Percentiles rank a stretch among this genome's conserved stretches.
phyloP scores from a whole-genome alignment of 495 filamentous ascomycete species.

The Penicillium egyptiacum region DNA sequence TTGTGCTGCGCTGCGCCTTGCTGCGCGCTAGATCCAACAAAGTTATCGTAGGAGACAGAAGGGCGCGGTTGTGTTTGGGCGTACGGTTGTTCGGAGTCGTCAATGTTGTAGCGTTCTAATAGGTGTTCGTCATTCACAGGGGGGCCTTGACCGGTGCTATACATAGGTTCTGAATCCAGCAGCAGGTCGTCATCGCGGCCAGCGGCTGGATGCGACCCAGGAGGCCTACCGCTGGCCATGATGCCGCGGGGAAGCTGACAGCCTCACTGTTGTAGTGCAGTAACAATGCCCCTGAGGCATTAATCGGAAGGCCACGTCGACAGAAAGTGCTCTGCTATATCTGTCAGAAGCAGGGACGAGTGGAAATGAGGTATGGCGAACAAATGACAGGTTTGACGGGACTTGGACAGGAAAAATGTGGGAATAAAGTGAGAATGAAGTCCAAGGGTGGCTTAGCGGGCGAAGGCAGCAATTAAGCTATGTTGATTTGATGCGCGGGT shows the following conservation, averaged over 20 bases:
- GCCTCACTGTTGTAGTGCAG: slow-evolving; percentile 33
- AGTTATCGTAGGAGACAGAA: slow-evolving; percentile 92
- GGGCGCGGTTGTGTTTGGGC: slow-evolving; percentile 61
- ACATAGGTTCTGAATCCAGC: slow-evolving; percentile 66
- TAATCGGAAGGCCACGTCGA: slow-evolving; percentile 27
- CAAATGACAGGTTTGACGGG: slow-evolving; percentile 14
- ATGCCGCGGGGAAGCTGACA: slow-evolving; percentile 44
- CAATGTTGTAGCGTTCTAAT: slow-evolving; percentile 64
- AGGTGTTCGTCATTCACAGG: slow-evolving; percentile 77
- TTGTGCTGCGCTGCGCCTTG: slow-evolving; percentile 39
- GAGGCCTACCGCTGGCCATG: slow-evolving; percentile 65
- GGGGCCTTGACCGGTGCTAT: slow-evolving; percentile 69
- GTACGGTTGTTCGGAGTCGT: slow-evolving; percentile 57
- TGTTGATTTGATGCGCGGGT: slow-evolving; percentile 18
- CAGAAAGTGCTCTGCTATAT: slow-evolving; percentile 7
- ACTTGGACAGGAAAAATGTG: slow-evolving; percentile 6
- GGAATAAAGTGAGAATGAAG: slow-evolving; percentile 14
- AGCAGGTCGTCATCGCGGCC: slow-evolving; percentile 68
- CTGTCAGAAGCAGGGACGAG: slow-evolving; percentile 6
- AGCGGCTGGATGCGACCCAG: slow-evolving; percentile 57
- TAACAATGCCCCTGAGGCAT: slow-evolving; percentile 48
- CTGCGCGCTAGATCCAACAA: slow-evolving; percentile 67
- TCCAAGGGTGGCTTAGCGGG: slow-evolving; percentile 28
- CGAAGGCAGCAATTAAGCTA: slow-evolving; percentile 27
- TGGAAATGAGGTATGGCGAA: not conserved